These are phyloP conservation scores for Plasmodium falciparum DNA, from an alignment of 169 alveolate species.

Conservation along the genomic window DNA sequence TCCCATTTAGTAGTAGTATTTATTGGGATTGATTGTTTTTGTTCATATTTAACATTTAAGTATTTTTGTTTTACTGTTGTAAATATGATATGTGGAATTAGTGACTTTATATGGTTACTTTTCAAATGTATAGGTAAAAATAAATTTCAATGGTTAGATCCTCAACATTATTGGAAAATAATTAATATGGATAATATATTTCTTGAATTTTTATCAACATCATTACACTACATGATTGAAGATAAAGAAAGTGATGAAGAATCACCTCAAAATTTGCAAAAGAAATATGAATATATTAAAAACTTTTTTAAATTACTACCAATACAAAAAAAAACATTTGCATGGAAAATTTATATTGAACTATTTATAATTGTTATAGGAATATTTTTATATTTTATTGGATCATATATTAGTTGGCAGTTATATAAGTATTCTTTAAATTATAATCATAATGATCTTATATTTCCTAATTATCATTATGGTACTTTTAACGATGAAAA, in stretches of 20 bases:
- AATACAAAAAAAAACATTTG: constrained; percentile 59
- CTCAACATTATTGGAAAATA: constrained; percentile 71
- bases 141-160: constrained; percentile 63
- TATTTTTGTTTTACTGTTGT: constrained; percentile 71
- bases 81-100: constrained; percentile 76
- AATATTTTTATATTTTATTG: constrained; percentile 53
- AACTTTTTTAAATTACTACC: constrained; percentile 71
- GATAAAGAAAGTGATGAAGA: constrained; percentile 27
- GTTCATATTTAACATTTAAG: constrained; percentile 60
- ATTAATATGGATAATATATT: constrained; percentile 56
- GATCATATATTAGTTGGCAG: constrained; percentile 74
- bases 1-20: constrained; percentile 45
- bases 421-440: constrained; percentile 65
- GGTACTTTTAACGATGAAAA: constrained; percentile 75
- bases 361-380: constrained; percentile 48
- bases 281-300: constrained; percentile 58
- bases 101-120: constrained; percentile 67
- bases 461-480: constrained; percentile 50
- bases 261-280: constrained; percentile 56
- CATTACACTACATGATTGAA: constrained; percentile 71
- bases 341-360: constrained; percentile 73
- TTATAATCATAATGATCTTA: constrained; percentile 50
- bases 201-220: constrained; percentile 66
- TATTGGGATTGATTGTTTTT: constrained; percentile 52
- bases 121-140: constrained; percentile 73